Conservation (phyloP, 352 stramenopile genomes). For the Phytophthora sansomeana region DNA sequence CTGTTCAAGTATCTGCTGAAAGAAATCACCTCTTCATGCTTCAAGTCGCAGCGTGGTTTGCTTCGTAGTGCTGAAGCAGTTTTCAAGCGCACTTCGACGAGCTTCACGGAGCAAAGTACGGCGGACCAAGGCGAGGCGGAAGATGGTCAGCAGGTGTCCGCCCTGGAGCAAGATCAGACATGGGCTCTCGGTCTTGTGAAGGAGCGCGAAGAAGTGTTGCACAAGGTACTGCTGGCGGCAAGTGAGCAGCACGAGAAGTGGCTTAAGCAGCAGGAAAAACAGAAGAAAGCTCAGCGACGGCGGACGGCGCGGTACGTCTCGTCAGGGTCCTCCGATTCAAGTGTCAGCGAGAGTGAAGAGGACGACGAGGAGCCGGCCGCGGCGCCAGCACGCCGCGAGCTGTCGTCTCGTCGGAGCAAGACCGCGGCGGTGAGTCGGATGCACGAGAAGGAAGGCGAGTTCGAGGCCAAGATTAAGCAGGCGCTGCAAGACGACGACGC, state of each 20-base stretch:
- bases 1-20: constrained; percentile 61
- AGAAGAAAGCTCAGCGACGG: constrained; percentile 42
- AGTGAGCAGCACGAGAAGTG: constrained; percentile 45
- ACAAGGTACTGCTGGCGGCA: constrained; percentile 44
- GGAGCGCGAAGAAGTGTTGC: constrained; percentile 50
- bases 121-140: constrained; percentile 25
- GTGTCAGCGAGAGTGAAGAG: constrained; percentile 46
- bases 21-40: constrained; percentile 56
- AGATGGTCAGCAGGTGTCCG: constrained; percentile 24
- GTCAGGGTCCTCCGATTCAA: constrained; percentile 34
- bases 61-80: constrained; percentile 55
- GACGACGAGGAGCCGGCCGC: constrained; percentile 26
- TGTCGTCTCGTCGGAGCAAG: constrained; percentile 65
- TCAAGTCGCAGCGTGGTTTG: constrained; percentile 47
- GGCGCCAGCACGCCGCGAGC: constrained; percentile 36
- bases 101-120: constrained; percentile 40
- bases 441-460: constrained; percentile 61
- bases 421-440: constrained; percentile 66
- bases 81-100: constrained; percentile 53
- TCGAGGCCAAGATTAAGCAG: constrained; percentile 65
- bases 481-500: constrained; percentile 56
- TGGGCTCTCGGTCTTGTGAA: constrained; percentile 59
- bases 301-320: constrained; percentile 31
- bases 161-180: constrained; percentile 55
- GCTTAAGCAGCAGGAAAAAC: constrained; percentile 48